Evolutionary conservation across 1,284 basidiomycete genomes (phyloP).

Genomic region (Malassezia arunalokei): DNA sequence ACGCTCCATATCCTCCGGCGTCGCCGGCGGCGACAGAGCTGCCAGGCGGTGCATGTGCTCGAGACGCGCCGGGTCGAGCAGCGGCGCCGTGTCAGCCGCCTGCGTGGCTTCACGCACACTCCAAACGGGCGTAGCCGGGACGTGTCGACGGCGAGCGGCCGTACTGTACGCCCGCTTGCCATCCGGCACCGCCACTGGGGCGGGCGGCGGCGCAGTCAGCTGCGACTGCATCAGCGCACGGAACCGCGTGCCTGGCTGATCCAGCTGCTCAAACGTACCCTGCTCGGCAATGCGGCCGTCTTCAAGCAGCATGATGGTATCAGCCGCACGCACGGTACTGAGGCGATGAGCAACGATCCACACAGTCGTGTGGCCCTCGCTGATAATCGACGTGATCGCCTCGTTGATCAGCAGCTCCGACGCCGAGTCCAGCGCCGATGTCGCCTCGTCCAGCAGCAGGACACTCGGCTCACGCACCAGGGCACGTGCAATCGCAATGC

Average conservation of each 20-base stretch:
- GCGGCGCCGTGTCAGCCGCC: neutral
- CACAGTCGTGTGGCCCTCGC: conserved; percentile 49
- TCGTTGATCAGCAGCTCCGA: conserved; percentile 49
- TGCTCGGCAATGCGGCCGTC: conserved; percentile 49
- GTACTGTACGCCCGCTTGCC: neutral
- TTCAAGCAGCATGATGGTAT: conserved; percentile 49
- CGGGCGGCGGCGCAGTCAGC: conserved; percentile 18
- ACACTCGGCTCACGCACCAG: conserved; percentile 49
- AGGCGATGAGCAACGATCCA: conserved; percentile 51
- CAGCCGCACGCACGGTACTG: conserved; percentile 50
- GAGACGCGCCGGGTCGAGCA: conserved; percentile 13
- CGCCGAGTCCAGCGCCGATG: conserved; percentile 48
- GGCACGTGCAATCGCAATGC: conserved; percentile 51
- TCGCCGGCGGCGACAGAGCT: conserved; percentile 14
- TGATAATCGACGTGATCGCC: conserved; percentile 49
- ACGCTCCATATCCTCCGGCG: conserved; percentile 1
- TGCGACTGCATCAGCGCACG: conserved; percentile 39
- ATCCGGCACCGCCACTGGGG: neutral
- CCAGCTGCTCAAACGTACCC: conserved; percentile 49
- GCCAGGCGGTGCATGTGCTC: conserved; percentile 16
- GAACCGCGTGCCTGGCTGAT: conserved; percentile 33
- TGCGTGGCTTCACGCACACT: conserved; percentile 12
- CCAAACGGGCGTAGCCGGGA: conserved; percentile 12
- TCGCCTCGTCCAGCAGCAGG: conserved; percentile 45
- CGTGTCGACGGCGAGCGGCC: neutral